Base-by-base conservation (phyloP, 331 rosid species). In the Quercus lobata region DNA sequence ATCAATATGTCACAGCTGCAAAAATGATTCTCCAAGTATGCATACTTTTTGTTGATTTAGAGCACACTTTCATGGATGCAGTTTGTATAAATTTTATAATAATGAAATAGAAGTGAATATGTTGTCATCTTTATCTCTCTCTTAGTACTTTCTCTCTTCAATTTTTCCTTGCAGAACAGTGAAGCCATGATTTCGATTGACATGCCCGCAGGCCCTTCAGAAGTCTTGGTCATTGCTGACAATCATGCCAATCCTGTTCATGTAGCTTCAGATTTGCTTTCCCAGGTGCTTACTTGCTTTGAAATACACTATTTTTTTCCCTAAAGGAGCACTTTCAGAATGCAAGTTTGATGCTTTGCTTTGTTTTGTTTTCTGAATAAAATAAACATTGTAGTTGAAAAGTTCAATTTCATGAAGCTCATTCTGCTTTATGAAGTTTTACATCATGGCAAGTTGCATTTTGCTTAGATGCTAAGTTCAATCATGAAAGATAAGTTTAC, bases 161-260 rank as follows among this genome's bases (percentile, higher is more conserved):
- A 56, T 61, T 79, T 61, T 77, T 75, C 55, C 5, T 9, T 69
- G 76, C 89, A 96, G 99, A 96, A 96, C 76, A 96, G 99, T 70
- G 99, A 96, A 86, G 98, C 98, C 69, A 93, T 96, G 99, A 87
- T 96, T 77, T 90, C 98, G 57, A 96, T 96, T 85, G 99, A 96
- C 86, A 93, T 93, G 99, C 97, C 99, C 3, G 99, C 99, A 0
- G 99, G 98, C 62, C 99, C 99, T 69, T 96, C 99, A 5, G 99
- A 96, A 92, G 98, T 96, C 83, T 87, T 96, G 76, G 99, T 96
- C 87, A 96, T 96, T 79, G 98, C 99, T 30, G 99, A 96, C 88
- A 82, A 84, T 84, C 78, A 88, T 76, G 97, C 99, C 62, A 81
- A 88, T 72, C 94, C 99, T 54, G 92, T 86, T 76, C 97, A 96